Conservation (phyloP, 129 eudicot genomes). For the Mikania micrantha region DNA sequence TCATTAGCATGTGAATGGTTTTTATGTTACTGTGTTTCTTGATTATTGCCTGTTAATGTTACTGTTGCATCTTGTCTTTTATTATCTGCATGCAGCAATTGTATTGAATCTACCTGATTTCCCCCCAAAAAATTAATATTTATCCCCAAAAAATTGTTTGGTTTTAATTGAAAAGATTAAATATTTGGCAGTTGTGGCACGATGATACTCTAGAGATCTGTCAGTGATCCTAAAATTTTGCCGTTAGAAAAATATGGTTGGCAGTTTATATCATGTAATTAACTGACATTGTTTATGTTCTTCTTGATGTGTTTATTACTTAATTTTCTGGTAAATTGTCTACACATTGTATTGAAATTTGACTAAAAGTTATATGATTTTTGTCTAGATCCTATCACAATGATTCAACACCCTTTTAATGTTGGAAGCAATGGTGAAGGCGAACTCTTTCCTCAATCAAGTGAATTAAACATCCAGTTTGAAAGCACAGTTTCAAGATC, state of each 20-base stretch:
- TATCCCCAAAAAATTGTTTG: neutral
- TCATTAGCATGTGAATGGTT: neutral
- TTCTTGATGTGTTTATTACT: neutral
- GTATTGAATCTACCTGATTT: neutral
- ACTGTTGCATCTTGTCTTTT: neutral
- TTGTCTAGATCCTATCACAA: slow-evolving; percentile 3
- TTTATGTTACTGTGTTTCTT: neutral
- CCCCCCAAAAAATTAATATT: too few relatives aligned
- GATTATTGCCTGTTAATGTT: neutral
- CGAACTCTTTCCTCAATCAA: slow-evolving; percentile 27
- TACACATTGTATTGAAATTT: neutral
- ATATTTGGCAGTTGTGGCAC: too few relatives aligned
- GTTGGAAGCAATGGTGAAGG: slow-evolving; percentile 36
- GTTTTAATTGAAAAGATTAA: neutral
- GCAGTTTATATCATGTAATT: neutral
- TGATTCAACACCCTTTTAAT: slow-evolving; percentile 28
- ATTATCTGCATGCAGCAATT: neutral
- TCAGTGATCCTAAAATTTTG: too few relatives aligned
- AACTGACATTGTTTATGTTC: neutral
- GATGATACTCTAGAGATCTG: too few relatives aligned
- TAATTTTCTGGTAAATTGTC: neutral
- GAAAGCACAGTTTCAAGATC: slow-evolving; percentile 38
- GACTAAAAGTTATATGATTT: neutral
- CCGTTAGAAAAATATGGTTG: too few relatives aligned
- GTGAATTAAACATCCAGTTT: slow-evolving; percentile 24